These are phyloP conservation scores for Stagonosporopsis rhizophila DNA, from an alignment of 2,329 filamentous ascomycete genomes.

Conservation along the genomic window DNA sequence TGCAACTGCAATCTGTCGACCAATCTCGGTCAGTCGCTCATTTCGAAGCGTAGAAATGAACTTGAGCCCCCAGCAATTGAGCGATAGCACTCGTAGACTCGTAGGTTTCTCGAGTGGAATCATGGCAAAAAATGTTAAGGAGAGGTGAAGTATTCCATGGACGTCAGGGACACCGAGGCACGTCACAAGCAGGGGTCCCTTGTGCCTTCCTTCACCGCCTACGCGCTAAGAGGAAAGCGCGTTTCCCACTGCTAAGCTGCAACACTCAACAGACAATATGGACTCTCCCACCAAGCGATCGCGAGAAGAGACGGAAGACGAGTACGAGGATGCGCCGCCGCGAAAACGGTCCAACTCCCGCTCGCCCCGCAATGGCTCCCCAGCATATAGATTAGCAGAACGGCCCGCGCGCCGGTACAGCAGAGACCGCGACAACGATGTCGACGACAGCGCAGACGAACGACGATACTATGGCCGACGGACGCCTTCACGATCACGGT, in stretches of 20 bases:
- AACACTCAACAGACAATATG: constrained; percentile 29
- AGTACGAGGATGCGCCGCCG: constrained; percentile 37
- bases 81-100: constrained; percentile 77
- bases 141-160: constrained; percentile 13
- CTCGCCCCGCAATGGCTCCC: constrained; percentile 30
- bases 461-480: constrained; percentile 32
- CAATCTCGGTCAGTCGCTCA: constrained; percentile 83
- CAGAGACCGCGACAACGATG: constrained; percentile 35
- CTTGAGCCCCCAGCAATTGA: constrained; percentile 98
- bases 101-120: constrained; percentile 48
- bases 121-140: constrained; percentile 25
- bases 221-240: constrained; percentile 15
- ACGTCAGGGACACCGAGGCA: constrained; percentile 18
- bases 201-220: constrained; percentile 18
- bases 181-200: constrained; percentile 16
- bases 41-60: constrained; percentile 79
- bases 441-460: constrained; percentile 42
- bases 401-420: constrained; percentile 46
- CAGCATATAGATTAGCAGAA: constrained; percentile 34
- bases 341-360: constrained; percentile 44
- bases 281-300: constrained; percentile 33
- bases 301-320: constrained; percentile 38
- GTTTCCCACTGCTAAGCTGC: constrained; percentile 21
- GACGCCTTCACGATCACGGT: constrained; percentile 32
- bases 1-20: constrained; percentile 73